A percentile compares a stretch with the other conserved stretches of the same genome.
phyloP scores from a whole-genome alignment of 176 grass and related monocot species.

The Secale cereale region DNA sequence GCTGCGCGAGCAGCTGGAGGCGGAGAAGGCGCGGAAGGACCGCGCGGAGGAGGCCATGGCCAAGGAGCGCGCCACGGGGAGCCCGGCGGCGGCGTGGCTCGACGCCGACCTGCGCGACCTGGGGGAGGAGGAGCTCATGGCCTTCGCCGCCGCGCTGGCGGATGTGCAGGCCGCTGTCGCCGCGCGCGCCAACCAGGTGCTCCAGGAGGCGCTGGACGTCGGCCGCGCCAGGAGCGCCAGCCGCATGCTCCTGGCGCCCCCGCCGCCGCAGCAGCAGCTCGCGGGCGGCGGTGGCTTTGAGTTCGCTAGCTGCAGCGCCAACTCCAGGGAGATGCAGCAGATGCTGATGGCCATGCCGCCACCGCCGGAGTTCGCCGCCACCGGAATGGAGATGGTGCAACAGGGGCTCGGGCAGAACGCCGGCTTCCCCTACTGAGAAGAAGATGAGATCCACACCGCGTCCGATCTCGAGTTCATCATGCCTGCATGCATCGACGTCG shows the following conservation, averaged over 20 bases:
- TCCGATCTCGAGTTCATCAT: not conserved
- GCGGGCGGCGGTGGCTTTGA: not conserved
- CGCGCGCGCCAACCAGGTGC: not conserved
- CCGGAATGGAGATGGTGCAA: not conserved
- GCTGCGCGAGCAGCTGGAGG: constrained; percentile 1
- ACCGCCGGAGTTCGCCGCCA: not conserved
- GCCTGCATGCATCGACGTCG: not conserved
- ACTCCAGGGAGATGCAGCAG: not conserved
- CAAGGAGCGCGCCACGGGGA: not conserved
- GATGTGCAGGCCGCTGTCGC: not conserved
- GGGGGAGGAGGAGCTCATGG: not conserved
- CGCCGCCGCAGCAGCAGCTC: not conserved
- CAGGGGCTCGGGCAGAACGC: not conserved
- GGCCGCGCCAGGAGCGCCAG: not conserved
- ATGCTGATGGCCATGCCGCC: not conserved
- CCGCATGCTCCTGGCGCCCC: not conserved
- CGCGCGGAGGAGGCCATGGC: constrained; percentile 14
- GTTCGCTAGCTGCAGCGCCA: not conserved
- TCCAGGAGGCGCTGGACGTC: not conserved
- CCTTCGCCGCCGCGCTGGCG: not conserved
- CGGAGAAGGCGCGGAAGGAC: constrained; percentile 28
- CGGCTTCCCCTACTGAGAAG: not conserved
- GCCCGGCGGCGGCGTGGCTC: not conserved
- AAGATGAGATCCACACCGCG: not conserved
- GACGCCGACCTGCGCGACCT: not conserved